phyloP scores from a whole-genome alignment of 2,329 filamentous ascomycete genomes.

The Colletotrichum higginsianum region DNA sequence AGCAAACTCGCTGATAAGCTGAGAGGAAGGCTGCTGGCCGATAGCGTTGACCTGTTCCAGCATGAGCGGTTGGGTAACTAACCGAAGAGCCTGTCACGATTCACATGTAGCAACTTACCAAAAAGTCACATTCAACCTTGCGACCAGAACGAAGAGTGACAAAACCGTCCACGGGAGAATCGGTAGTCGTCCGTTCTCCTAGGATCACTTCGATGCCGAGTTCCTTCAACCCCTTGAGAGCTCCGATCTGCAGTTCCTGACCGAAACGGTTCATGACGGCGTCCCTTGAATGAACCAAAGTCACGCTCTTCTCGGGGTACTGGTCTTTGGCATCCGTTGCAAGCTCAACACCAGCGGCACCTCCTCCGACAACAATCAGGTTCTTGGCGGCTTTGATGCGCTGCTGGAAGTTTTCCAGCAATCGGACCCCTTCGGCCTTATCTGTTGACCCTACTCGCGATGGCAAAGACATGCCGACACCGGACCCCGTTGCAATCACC shows the following conservation, averaged over 20 bases:
- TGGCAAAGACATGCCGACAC: slow-evolving; percentile 60
- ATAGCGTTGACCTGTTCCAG: slow-evolving; percentile 68
- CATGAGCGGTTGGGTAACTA: slow-evolving; percentile 14
- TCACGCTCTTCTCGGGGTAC: slow-evolving; percentile 70
- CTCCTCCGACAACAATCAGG: slow-evolving; percentile 70
- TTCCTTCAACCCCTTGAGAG: slow-evolving; percentile 58
- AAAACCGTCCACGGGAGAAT: slow-evolving; percentile 53
- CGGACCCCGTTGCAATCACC: slow-evolving; percentile 71
- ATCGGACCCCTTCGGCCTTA: slow-evolving; percentile 59
- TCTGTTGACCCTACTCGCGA: slow-evolving; percentile 61
- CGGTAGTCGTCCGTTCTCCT: slow-evolving; percentile 60
- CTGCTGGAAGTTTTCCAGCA: slow-evolving; percentile 62
- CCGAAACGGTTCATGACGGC: slow-evolving; percentile 68
- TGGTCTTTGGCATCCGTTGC: slow-evolving; percentile 71
- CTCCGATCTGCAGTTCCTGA: slow-evolving; percentile 56
- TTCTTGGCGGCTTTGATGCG: slow-evolving; percentile 59
- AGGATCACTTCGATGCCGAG: slow-evolving; percentile 67
- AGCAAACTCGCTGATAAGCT: slow-evolving; percentile 60
- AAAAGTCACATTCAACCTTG: slow-evolving; percentile 63
- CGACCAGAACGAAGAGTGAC: slow-evolving; percentile 63
- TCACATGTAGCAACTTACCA: slow-evolving; percentile 54
- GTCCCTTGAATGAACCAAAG: slow-evolving; percentile 70
- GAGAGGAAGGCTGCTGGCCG: slow-evolving; percentile 71
- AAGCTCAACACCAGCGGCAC: slow-evolving; percentile 74
- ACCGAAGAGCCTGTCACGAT: too few species aligned